Evolutionary conservation across 176 grass and related monocot species (phyloP).

Genomic region (Musa schizocarpa): DNA sequence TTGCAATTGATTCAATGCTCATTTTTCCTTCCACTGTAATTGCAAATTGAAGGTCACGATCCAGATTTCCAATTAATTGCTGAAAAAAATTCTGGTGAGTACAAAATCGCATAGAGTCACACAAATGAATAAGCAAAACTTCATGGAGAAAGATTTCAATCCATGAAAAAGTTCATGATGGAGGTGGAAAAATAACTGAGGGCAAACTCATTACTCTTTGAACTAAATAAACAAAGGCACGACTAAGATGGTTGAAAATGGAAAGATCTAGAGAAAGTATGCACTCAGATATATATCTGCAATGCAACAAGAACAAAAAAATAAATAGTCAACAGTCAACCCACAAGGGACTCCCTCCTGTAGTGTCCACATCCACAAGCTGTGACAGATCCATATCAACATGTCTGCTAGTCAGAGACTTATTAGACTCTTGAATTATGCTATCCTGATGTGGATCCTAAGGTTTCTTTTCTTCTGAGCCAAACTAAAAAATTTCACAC

Average conservation of each 20-base stretch:
- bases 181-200: background rate
- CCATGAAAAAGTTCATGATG: background rate
- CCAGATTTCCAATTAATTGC: slow-evolving; percentile 88
- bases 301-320: no score
- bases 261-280: background rate
- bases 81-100: slow-evolving; percentile 23
- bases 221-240: background rate
- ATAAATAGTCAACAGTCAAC: no score
- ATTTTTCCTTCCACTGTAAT: slow-evolving; percentile 90
- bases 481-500: no score
- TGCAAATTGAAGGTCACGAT: slow-evolving; percentile 90
- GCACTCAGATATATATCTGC: background rate
- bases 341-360: no score
- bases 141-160: background rate
- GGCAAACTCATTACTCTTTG: background rate
- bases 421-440: no score
- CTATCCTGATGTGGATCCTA: no score
- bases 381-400: no score
- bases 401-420: no score
- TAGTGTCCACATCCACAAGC: no score
- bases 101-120: background rate
- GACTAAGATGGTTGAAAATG: no score
- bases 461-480: no score
- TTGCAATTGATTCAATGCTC: slow-evolving; percentile 68
- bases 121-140: background rate